A percentile compares a stretch with the other conserved stretches of the same genome.
These are phyloP conservation scores for Massariosphaeria phaeospora DNA, from an alignment of 495 filamentous ascomycete species.

Conservation along the genomic window DNA sequence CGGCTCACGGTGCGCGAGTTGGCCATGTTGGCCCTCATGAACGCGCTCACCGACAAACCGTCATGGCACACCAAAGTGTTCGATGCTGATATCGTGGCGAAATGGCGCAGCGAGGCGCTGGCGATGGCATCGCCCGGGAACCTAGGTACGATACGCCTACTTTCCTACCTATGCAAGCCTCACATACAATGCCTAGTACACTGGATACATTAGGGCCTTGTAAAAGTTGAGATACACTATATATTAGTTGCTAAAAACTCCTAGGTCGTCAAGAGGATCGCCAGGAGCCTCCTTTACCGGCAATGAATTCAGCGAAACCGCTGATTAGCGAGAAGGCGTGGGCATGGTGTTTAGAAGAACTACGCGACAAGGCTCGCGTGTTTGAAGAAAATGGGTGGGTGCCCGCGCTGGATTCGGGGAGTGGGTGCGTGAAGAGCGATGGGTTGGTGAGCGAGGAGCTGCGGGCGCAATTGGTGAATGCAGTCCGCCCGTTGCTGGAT, in stretches of 20 bases:
- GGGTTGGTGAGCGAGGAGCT: constrained; percentile 8
- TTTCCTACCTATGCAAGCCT: no score
- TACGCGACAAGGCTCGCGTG: constrained; percentile 2
- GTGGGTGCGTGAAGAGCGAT: constrained; percentile 33
- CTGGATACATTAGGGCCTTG: no score
- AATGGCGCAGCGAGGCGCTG: constrained; percentile 33
- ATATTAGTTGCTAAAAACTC: background rate
- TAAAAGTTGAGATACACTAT: no score
- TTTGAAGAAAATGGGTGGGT: constrained; percentile 12
- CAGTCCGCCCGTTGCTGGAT: constrained; percentile 22
- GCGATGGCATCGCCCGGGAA: constrained; percentile 19
- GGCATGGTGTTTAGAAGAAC: constrained; percentile 11
- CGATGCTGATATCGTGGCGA: constrained; percentile 28
- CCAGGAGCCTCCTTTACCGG: no score
- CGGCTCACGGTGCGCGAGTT: constrained; percentile 45
- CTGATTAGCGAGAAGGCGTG: constrained; percentile 16
- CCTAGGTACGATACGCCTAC: constrained; percentile 15
- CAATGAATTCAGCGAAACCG: no score
- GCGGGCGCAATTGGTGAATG: constrained; percentile 7
- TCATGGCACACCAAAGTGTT: constrained; percentile 38
- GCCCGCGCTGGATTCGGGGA: constrained; percentile 19
- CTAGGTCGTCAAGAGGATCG: constrained; percentile 9
- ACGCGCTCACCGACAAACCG: constrained; percentile 37
- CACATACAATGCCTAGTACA: no score
- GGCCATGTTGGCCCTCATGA: constrained; percentile 37